Evolutionary conservation across 768 basidiomycete species (phyloP), one percentile per base, ranked within the genome.

Genomic region (Lactifluus piperatus): DNA sequence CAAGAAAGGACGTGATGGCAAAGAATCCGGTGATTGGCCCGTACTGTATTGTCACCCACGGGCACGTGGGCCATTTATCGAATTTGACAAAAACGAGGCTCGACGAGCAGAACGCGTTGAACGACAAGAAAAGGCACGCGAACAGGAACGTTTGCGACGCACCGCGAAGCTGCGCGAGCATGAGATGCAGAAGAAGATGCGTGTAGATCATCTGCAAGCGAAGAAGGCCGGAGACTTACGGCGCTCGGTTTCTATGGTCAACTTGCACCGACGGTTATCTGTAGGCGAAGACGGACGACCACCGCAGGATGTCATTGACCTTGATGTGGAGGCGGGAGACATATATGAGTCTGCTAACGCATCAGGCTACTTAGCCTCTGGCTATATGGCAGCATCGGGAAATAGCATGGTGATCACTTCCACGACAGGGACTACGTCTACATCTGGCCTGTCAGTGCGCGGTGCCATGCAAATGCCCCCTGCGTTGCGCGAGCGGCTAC

Each of bases 351-450:
- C 84, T 3, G 77, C 77, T 14, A 80, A 83, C 56, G 85, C 86
- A 11, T 89, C 88, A 2, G 86, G 88, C 5, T 88, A 84, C 67
- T 74, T 83, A 5, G 78, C 79, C 5, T 86, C 86, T 9, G 73
- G 77, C 32, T 92, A 93, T 69, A 79, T 90, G 56, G 92, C 93
- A 37, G 95, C 95, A 2, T 97, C 94, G 8, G 94, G 94, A 6
- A 98, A 99, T 73, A 94, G 90, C 62, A 93, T 97, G 47, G 80
- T 82, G 39, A 85, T 98, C 67, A 94, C 95, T 1, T 97, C 94
- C 2, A 88, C 86, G 24, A 87, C 89, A 39, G 92, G 90, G 1
- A 94, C 93, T 5, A 90, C 89, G 1, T 89, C 89, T 6, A 81
- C 79, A 11, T 73, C 79, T 11, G 79, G 81, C 2, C 65, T 67